These are phyloP conservation scores for Solanum clarkiae DNA, from an alignment of 257 asterid species.

Conservation along the genomic window DNA sequence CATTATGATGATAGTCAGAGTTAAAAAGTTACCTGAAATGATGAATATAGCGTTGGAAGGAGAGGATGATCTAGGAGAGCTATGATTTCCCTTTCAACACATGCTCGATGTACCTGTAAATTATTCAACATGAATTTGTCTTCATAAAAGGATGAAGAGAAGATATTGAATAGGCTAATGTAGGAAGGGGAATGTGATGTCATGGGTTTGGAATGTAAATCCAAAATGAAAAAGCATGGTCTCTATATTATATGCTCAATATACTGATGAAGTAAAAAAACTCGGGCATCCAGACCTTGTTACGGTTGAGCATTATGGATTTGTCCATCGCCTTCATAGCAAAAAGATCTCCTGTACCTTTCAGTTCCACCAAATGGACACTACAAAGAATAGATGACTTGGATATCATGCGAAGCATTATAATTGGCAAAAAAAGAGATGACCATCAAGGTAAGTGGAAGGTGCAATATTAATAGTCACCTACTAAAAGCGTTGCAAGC, in stretches of 20 bases:
- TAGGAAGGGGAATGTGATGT: neutral
- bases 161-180: neutral
- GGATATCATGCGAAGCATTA: neutral
- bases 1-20: neutral
- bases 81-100: conserved; percentile 87
- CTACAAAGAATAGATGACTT: conserved; percentile 28
- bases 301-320: conserved; percentile 80
- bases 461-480: neutral
- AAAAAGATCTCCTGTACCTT: conserved; percentile 53
- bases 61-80: conserved; percentile 93
- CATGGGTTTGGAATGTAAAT: neutral
- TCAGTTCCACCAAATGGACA: conserved; percentile 96
- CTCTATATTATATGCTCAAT: neutral
- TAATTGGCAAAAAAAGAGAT: neutral
- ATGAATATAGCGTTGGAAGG: conserved; percentile 84
- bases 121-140: neutral
- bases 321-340: conserved; percentile 99
- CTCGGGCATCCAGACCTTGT: conserved; percentile 42
- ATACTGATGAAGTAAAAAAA: neutral
- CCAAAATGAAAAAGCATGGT: neutral
- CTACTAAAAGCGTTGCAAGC: neutral
- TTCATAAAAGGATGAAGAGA: neutral
- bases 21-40: conserved; percentile 64
- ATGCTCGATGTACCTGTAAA: conserved; percentile 93
- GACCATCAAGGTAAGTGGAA: neutral